phyloP scores from a whole-genome alignment of 2,329 filamentous ascomycete species.

The Tolypocladium nubicola region DNA sequence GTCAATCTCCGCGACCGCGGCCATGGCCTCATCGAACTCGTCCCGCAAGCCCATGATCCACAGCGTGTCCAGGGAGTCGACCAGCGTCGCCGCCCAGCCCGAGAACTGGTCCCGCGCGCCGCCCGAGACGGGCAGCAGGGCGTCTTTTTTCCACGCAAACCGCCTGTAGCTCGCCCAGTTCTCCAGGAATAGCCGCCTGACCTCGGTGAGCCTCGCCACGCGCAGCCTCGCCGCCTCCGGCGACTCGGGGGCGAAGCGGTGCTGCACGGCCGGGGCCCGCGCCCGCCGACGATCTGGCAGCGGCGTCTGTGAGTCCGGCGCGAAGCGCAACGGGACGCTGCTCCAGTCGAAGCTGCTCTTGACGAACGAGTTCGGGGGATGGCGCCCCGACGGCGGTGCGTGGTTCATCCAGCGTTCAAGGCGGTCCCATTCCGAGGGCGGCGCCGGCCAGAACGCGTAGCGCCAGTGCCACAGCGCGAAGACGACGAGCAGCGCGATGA shows the following conservation, averaged over 20 bases:
- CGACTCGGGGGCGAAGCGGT: slow-evolving; percentile 18
- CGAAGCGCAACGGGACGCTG: slow-evolving; percentile 15
- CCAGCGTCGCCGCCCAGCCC: slow-evolving; percentile 57
- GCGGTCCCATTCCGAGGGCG: slow-evolving; percentile 2
- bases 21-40: slow-evolving; percentile 55
- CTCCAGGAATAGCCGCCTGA: slow-evolving; percentile 21
- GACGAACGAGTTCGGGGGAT: not conserved
- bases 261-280: slow-evolving; percentile 24
- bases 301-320: slow-evolving; percentile 10
- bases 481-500: not conserved
- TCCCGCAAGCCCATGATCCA: slow-evolving; percentile 60
- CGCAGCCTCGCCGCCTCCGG: slow-evolving; percentile 11
- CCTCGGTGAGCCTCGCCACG: slow-evolving; percentile 19
- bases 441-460: not conserved
- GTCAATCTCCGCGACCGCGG: slow-evolving; percentile 46
- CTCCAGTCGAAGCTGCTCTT: slow-evolving; percentile 28
- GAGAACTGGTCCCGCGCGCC: slow-evolving; percentile 45
- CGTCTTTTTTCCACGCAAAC: slow-evolving; percentile 54
- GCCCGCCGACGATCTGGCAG: slow-evolving; percentile 12
- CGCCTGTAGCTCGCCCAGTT: slow-evolving; percentile 44
- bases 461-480: slow-evolving; percentile 1
- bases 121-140: slow-evolving; percentile 47
- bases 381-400: not conserved
- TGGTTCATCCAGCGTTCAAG: slow-evolving; percentile 11
- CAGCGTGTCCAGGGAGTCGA: slow-evolving; percentile 59